Percentiles rank a stretch among this genome's conserved stretches.
phyloP scores from a whole-genome alignment of 805 yeast species.

The Metschnikowia anglica region DNA sequence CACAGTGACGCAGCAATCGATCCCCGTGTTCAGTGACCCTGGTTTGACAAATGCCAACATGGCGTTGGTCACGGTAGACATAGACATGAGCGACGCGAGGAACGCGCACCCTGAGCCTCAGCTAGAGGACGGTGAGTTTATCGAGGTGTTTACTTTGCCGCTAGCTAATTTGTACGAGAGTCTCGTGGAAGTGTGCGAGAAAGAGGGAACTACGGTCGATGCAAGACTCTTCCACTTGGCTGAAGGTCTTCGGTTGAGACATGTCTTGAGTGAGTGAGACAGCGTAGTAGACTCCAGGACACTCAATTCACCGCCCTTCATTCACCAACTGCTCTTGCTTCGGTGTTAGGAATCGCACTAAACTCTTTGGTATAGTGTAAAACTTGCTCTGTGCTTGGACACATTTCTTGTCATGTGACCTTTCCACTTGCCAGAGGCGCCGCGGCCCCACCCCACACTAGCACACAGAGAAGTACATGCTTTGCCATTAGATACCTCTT shows the following conservation, averaged over 20 bases:
- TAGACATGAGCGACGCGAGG: conserved; percentile 65
- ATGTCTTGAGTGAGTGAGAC: background rate
- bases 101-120: conserved; percentile 70
- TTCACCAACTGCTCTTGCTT: background rate
- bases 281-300: background rate
- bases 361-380: too few species aligned
- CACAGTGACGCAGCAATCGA: conserved; percentile 36
- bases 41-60: conserved; percentile 87
- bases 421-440: too few species aligned
- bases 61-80: conserved; percentile 71
- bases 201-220: conserved; percentile 76
- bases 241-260: conserved; percentile 59
- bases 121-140: conserved; percentile 88
- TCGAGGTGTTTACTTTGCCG: conserved; percentile 81
- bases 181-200: conserved; percentile 47
- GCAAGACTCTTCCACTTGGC: conserved; percentile 87
- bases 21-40: conserved; percentile 67
- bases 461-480: too few species aligned
- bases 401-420: too few species aligned
- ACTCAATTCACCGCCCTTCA: too few species aligned
- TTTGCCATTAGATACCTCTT: too few species aligned
- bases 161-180: conserved; percentile 54
- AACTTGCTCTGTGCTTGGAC: too few species aligned
- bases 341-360: too few species aligned
- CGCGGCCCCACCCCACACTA: too few species aligned